These are phyloP conservation scores for Dipteronia dyeriana DNA, from an alignment of 345 rosid genomes.

Conservation along the genomic window DNA sequence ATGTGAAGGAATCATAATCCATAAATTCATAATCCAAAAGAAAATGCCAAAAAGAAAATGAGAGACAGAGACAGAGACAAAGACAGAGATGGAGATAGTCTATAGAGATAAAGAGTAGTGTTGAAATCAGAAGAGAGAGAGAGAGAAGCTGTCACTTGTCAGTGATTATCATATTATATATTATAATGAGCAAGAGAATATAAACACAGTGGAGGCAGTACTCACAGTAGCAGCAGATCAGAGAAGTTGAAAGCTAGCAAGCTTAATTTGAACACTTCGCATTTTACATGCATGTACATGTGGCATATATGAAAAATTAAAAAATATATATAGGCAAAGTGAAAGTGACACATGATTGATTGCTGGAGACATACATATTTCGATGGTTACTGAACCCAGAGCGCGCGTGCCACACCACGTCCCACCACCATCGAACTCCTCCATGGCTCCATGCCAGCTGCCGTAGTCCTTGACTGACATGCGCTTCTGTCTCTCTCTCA, in stretches of 20 bases:
- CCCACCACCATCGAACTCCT: too few species aligned
- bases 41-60: slow-evolving; percentile 4
- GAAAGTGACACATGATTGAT: slow-evolving; percentile 32
- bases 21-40: not conserved
- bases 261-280: too few species aligned
- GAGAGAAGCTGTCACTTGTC: not conserved
- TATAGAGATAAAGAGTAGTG: too few species aligned
- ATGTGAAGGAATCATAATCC: not conserved
- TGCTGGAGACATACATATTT: slow-evolving; percentile 23
- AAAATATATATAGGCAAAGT: not conserved
- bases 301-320: too few species aligned
- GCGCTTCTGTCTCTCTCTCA: not conserved
- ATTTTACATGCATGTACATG: not conserved
- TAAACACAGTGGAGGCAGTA: not conserved
- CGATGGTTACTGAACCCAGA: slow-evolving; percentile 24
- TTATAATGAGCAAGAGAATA: not conserved
- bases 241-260: not conserved
- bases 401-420: slow-evolving; percentile 24
- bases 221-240: not conserved
- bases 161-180: not conserved
- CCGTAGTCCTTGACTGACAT: slow-evolving; percentile 17
- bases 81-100: too few species aligned
- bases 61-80: too few species aligned
- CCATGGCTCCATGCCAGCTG: too few species aligned
- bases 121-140: too few species aligned